Evolutionary conservation across 441 rosid genomes (phyloP).

Genomic region (Adansonia rubrostipa): DNA sequence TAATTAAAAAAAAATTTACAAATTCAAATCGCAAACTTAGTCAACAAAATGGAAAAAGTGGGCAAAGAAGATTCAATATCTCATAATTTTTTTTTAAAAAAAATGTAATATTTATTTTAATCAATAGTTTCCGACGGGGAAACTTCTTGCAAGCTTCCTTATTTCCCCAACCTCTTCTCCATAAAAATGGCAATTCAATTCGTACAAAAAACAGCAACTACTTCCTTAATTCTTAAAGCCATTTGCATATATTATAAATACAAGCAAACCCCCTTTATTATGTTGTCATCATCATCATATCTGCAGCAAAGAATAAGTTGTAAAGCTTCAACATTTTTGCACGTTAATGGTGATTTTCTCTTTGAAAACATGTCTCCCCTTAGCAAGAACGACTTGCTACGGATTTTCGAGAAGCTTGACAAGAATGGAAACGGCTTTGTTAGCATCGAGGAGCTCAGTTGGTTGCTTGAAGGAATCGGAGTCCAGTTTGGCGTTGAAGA

Average conservation of each 20-base stretch:
- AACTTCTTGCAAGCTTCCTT: background rate
- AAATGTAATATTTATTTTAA: background rate
- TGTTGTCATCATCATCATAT: slow-evolving; percentile 3
- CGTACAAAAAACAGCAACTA: background rate
- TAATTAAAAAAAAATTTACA: too few species aligned
- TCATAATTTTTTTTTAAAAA: too few species aligned
- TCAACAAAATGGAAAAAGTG: background rate
- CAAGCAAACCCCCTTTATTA: background rate
- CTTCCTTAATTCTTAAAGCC: background rate
- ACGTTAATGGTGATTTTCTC: slow-evolving; percentile 8
- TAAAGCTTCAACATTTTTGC: background rate
- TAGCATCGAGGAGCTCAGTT: slow-evolving; percentile 64
- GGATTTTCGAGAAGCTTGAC: slow-evolving; percentile 70
- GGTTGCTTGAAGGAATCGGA: slow-evolving; percentile 65
- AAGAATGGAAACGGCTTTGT: slow-evolving; percentile 66
- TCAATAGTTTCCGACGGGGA: background rate
- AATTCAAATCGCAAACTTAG: too few species aligned
- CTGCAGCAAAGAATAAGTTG: background rate
- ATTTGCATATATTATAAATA: background rate
- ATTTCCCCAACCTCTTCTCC: background rate
- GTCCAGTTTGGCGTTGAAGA: slow-evolving; percentile 45
- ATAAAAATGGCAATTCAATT: background rate
- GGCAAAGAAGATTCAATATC: background rate
- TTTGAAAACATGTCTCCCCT: slow-evolving; percentile 40
- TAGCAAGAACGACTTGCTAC: slow-evolving; percentile 47